Conservation (phyloP, 2,329 filamentous ascomycete genomes). For the Apiospora arundinis region DNA sequence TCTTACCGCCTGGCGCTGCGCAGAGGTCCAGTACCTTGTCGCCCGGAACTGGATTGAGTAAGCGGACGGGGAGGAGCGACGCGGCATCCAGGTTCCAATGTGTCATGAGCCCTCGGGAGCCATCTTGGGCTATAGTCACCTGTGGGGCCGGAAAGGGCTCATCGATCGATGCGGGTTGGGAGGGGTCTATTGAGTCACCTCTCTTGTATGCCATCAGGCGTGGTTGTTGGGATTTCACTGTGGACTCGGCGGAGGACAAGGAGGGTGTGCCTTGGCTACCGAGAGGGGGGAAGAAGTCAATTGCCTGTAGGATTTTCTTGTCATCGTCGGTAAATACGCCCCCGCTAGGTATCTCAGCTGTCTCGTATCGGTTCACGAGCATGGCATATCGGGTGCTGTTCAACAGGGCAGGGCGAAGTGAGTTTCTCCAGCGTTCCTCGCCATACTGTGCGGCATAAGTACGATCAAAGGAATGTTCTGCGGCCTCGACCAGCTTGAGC, state of each 20-base stretch:
- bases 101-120: slow-evolving; percentile 32
- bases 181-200: slow-evolving; percentile 16
- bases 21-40: slow-evolving; percentile 48
- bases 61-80: slow-evolving; percentile 37
- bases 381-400: slow-evolving; percentile 37
- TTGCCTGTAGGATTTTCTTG: slow-evolving; percentile 25
- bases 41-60: slow-evolving; percentile 42
- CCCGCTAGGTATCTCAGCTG: slow-evolving; percentile 23
- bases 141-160: slow-evolving; percentile 35
- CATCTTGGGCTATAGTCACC: slow-evolving; percentile 21
- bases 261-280: not conserved
- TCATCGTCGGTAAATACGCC: slow-evolving; percentile 29
- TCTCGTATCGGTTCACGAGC: slow-evolving; percentile 35
- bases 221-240: slow-evolving; percentile 15
- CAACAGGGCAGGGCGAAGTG: slow-evolving; percentile 35
- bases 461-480: slow-evolving; percentile 35
- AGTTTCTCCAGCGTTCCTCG: slow-evolving; percentile 35
- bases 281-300: slow-evolving; percentile 25
- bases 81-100: slow-evolving; percentile 41
- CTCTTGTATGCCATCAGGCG: slow-evolving; percentile 31
- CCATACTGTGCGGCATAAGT: slow-evolving; percentile 34
- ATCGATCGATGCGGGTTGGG: slow-evolving; percentile 22
- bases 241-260: not conserved
- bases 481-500: slow-evolving; percentile 34
- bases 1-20: slow-evolving; percentile 45